Conservation (phyloP, 306 rosid genomes). For the Comarum palustre region DNA sequence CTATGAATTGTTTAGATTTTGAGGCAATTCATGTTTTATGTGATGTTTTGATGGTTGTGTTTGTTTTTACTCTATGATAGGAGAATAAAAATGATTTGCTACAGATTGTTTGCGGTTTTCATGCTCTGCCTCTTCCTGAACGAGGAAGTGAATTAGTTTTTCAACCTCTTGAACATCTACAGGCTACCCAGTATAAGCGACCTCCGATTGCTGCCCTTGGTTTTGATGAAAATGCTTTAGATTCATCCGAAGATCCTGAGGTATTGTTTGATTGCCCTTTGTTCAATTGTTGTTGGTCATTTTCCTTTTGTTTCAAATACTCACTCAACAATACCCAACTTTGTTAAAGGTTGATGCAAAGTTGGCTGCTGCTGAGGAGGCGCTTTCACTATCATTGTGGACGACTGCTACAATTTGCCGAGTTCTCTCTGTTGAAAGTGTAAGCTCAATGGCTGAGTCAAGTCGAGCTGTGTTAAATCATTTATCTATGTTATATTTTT, state of each 20-base stretch:
- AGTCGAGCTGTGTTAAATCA: neutral
- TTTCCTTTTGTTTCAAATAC: slow-evolving; percentile 11
- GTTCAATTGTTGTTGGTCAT: neutral
- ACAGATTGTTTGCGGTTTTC: slow-evolving; percentile 81
- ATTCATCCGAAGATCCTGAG: slow-evolving; percentile 45
- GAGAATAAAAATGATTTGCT: slow-evolving; percentile 78
- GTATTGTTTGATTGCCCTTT: slow-evolving; percentile 39
- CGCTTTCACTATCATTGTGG: slow-evolving; percentile 81
- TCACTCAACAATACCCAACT: slow-evolving; percentile 24
- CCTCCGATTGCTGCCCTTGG: slow-evolving; percentile 62
- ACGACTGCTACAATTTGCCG: slow-evolving; percentile 82
- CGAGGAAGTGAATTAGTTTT: slow-evolving; percentile 62
- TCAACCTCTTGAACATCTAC: slow-evolving; percentile 93
- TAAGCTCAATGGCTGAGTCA: slow-evolving; percentile 38
- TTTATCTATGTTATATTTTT: neutral
- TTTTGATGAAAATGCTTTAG: slow-evolving; percentile 41
- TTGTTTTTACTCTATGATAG: slow-evolving; percentile 42
- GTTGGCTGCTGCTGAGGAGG: slow-evolving; percentile 89
- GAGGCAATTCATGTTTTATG: slow-evolving; percentile 16
- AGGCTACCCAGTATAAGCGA: slow-evolving; percentile 66
- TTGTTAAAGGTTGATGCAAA: slow-evolving; percentile 46
- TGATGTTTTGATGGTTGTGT: slow-evolving; percentile 28
- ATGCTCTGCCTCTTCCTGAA: slow-evolving; percentile 61
- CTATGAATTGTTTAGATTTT: slow-evolving; percentile 27
- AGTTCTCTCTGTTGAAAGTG: slow-evolving; percentile 79